These are phyloP conservation scores for Kwoniella europaea DNA, from an alignment of 768 basidiomycete genomes.

Conservation along the genomic window DNA sequence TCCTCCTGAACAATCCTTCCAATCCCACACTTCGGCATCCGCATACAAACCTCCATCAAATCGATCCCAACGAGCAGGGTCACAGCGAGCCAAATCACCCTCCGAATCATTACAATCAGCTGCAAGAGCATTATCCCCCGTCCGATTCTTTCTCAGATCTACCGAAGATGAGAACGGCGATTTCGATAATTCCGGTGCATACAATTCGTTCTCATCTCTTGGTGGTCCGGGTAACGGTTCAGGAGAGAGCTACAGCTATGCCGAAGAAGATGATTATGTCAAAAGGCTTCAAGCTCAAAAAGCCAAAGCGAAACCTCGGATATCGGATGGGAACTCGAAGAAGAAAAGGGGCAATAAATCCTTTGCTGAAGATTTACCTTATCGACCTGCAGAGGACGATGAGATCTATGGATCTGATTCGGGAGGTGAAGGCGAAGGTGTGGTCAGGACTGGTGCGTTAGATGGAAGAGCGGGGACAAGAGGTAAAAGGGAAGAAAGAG, in stretches of 20 bases:
- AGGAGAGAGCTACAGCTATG: conserved; percentile 45
- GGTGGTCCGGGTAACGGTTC: conserved; percentile 17
- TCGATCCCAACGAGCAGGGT: conserved; percentile 11
- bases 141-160: conserved; percentile 46
- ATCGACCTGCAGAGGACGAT: conserved; percentile 49
- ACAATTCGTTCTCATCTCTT: conserved; percentile 40
- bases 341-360: conserved; percentile 33
- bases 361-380: conserved; percentile 46
- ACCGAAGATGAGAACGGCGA: conserved; percentile 32
- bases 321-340: conserved; percentile 20
- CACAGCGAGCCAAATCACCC: conserved; percentile 40
- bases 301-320: conserved; percentile 17
- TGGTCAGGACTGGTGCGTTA: conserved; percentile 44
- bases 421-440: conserved; percentile 47
- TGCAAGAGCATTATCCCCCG: conserved; percentile 51
- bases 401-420: conserved; percentile 37
- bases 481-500: conserved; percentile 44
- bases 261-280: conserved; percentile 45
- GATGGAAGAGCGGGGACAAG: conserved; percentile 43
- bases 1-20: conserved; percentile 18
- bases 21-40: conserved; percentile 19
- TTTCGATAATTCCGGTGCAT: conserved; percentile 29
- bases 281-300: conserved; percentile 25
- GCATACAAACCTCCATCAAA: conserved; percentile 2
- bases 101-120: conserved; percentile 39